Evolutionary conservation across 116 monocot genomes (phyloP), one percentile per base, ranked within the genome.

Genomic region (Zostera marina): DNA sequence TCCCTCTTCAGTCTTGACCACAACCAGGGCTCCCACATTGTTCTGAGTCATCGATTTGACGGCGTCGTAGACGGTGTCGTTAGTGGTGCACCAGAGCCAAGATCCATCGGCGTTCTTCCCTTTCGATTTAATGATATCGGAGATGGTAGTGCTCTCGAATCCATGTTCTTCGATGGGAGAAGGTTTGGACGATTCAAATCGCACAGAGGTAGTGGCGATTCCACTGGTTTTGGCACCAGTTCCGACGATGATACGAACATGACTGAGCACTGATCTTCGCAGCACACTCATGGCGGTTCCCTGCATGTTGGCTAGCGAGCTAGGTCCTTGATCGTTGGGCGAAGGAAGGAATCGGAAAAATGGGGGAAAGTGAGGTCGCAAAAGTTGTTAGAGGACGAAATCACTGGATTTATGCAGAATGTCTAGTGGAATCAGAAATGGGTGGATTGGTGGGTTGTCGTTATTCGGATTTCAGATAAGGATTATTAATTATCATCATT

Each of bases 41-140:
- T 94, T 71, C 46, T 88, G 84, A 16, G 94, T 94, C 94, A 94
- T 94, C 54, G 94, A 84, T 76, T 85, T 79, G 42, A 94, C 94
- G 63, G 94, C 94, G 64, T 88, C 87, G 64, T 88, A 94, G 1
- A 94, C 93, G 44, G 63, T 67, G 59, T 94, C 93, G 55, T 88
- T 68, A 4, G 93, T 94, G 15, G 93, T 76, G 76, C 94, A 94
- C 88, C 88, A 94, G 12, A 94, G 76, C 94, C 88, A 88, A 20
- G 94, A 94, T 14, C 88, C 88, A 60, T 94, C 94, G 49, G 94
- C 94, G 53, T 74, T 54, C 72, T 94, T 94, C 13, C 94, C 94
- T 54, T 94, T 94, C 14, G 41, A 63, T 47, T 84, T 84, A 26
- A 94, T 62, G 42, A 94, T 42, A 70, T 94, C 88, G 10, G 79